These are phyloP conservation scores for Lipomyces starkeyi DNA, from an alignment of 805 yeast species.

Conservation along the genomic window DNA sequence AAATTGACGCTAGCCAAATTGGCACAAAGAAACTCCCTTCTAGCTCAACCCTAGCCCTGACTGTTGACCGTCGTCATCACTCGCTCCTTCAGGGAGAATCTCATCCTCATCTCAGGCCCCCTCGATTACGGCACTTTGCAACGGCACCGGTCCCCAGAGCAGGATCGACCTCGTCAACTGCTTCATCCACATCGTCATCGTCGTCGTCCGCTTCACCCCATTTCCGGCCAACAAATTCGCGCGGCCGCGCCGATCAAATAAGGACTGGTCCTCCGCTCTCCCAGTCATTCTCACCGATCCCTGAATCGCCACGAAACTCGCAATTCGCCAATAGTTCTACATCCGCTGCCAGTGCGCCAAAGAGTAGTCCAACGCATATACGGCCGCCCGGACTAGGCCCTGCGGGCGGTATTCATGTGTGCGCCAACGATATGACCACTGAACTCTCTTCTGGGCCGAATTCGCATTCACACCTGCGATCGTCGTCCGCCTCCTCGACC, in stretches of 20 bases:
- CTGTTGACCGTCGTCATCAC: not conserved
- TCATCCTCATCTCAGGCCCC: not conserved
- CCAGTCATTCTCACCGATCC: constrained; percentile 5
- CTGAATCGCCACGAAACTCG: constrained; percentile 6
- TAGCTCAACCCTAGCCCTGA: not conserved
- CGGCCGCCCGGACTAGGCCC: not conserved
- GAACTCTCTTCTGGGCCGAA: not conserved
- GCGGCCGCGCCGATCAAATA: not conserved
- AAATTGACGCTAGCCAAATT: not conserved
- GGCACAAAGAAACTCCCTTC: not conserved
- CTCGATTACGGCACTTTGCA: not conserved
- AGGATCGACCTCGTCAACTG: constrained; percentile 8
- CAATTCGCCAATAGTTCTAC: not conserved
- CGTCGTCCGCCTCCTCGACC: not conserved
- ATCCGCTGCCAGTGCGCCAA: not conserved
- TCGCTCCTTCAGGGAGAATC: not conserved
- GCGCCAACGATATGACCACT: constrained; percentile 1
- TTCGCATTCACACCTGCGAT: not conserved
- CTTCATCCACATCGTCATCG: constrained; percentile 17
- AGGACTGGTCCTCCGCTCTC: not conserved
- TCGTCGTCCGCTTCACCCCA: constrained; percentile 9
- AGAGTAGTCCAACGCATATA: not conserved
- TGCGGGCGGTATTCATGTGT: not conserved
- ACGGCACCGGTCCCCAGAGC: not conserved
- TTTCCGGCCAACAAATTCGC: not conserved